Base-by-base conservation (phyloP, 148 eudicot genomes). In the Cornus florida region DNA sequence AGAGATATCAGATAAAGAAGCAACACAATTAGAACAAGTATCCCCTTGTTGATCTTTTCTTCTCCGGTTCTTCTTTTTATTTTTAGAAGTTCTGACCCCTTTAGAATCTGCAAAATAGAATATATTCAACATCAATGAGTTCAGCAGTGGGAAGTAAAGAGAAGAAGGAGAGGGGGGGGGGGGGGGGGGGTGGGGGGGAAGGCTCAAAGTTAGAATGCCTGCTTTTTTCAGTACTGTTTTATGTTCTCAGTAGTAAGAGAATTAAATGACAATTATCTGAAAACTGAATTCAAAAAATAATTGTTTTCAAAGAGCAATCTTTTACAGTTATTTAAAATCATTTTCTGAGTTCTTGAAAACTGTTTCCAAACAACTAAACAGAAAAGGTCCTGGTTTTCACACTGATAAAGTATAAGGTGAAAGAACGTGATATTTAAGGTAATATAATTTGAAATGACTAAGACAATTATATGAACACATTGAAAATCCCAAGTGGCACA, bases 31-130 rank as follows among this genome's bases (percentile, higher is more conserved):
- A 7, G 78, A 67, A 81, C 84, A 76, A 88, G 88, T 74, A 81
- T 85, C 88, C 84, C 88, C 87, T 23, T 84, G 86, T 70, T 85
- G 90, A 35, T 92, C 98, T 85, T 91, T 94, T 80, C 90, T 91
- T 84, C 83, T 88, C 24, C 92, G 88, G 67, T 83, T 89, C 84
- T 94, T 94, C 92, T 92, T 94, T 91, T 90, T 94, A 79, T 72
- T 86, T 79, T 92, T 94, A 53, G 91, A 86, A 83, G 84, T 59
- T 85, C 78, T 88, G 16, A 79, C 76, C 64, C 75, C 88, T 78
- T 91, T 93, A 22, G 80, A 85, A 87, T 90, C 97, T 95, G 90
- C 74, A 85, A 19, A 75, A 73, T 43, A 79, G 38, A 79, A 66
- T 77, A 57, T 7, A 4, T 43, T 43, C 10, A 43, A 43, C 4